Percentiles rank a stretch among this genome's conserved stretches.
phyloP scores from a whole-genome alignment of 768 basidiomycete genomes.

The Ramaria rubella region DNA sequence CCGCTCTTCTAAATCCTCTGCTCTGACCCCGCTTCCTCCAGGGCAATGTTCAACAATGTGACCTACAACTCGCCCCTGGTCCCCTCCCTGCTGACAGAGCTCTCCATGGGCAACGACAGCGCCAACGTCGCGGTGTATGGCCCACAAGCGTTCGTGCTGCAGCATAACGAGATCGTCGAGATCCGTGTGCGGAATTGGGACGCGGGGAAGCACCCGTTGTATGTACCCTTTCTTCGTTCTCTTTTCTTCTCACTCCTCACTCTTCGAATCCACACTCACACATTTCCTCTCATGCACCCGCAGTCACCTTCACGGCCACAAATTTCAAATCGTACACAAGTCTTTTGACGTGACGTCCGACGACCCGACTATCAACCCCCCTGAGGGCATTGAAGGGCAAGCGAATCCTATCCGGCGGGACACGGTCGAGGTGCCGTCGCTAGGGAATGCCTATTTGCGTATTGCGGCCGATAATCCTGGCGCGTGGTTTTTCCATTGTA shows the following conservation, averaged over 20 bases:
- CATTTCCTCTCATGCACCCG: constrained; percentile 10
- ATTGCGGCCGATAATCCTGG: constrained; percentile 91
- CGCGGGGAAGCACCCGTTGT: constrained; percentile 79
- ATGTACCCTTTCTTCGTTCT: constrained; percentile 21
- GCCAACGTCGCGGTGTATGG: constrained; percentile 70
- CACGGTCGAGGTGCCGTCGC: constrained; percentile 70
- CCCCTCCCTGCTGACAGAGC: constrained; percentile 67
- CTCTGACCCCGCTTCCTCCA: not conserved
- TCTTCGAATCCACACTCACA: not conserved
- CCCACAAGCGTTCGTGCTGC: constrained; percentile 64
- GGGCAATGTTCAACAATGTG: constrained; percentile 64
- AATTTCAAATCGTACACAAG: constrained; percentile 73
- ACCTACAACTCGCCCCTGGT: constrained; percentile 65
- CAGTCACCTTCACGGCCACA: constrained; percentile 90
- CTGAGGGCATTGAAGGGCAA: constrained; percentile 54
- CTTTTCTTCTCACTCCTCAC: constrained; percentile 11
- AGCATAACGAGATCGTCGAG: constrained; percentile 48
- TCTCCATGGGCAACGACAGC: constrained; percentile 73
- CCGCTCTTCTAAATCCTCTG: not conserved
- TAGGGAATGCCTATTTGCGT: constrained; percentile 64
- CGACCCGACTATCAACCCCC: constrained; percentile 76
- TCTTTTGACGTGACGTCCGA: constrained; percentile 61
- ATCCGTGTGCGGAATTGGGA: constrained; percentile 33
- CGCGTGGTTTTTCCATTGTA: constrained; percentile 79
- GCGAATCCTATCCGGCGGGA: constrained; percentile 90